These are phyloP conservation scores for Acrasis kona DNA, from an alignment of 78 protist species.

Conservation along the genomic window DNA sequence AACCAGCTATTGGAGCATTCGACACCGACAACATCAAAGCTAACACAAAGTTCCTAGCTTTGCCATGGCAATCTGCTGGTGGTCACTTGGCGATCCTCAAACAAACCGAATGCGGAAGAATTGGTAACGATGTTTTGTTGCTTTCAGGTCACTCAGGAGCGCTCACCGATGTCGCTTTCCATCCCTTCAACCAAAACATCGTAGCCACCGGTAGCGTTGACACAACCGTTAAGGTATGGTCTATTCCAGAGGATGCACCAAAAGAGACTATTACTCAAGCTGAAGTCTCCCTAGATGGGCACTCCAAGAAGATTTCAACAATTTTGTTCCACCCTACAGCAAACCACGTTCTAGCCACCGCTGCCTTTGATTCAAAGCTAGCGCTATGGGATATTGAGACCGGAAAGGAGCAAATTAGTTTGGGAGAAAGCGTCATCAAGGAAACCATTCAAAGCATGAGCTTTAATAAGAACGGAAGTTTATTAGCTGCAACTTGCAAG, in stretches of 20 bases:
- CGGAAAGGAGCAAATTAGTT: constrained; percentile 28
- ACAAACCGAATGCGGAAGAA: constrained; percentile 19
- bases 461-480: constrained; percentile 69
- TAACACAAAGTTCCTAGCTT: constrained; percentile 73
- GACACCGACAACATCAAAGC: constrained; percentile 39
- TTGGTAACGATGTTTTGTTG: constrained; percentile 41
- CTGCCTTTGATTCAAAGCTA: constrained; percentile 54
- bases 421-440: constrained; percentile 29
- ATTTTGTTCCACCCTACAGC: constrained; percentile 82
- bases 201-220: constrained; percentile 91
- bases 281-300: constrained; percentile 67
- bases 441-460: constrained; percentile 60
- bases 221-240: constrained; percentile 78
- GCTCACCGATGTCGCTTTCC: constrained; percentile 83
- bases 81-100: constrained; percentile 84
- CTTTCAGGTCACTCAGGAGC: constrained; percentile 77
- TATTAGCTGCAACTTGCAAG: constrained; percentile 63
- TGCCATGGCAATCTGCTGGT: constrained; percentile 80
- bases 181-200: constrained; percentile 87
- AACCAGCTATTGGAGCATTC: neutral
- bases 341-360: constrained; percentile 71
- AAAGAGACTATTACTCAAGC: constrained; percentile 31
- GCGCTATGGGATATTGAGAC: constrained; percentile 82
- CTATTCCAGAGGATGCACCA: constrained; percentile 81
- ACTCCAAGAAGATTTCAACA: constrained; percentile 69